Evolutionary conservation across 208 protist genomes (phyloP).

Genomic region (Angomonas ambiguus): DNA sequence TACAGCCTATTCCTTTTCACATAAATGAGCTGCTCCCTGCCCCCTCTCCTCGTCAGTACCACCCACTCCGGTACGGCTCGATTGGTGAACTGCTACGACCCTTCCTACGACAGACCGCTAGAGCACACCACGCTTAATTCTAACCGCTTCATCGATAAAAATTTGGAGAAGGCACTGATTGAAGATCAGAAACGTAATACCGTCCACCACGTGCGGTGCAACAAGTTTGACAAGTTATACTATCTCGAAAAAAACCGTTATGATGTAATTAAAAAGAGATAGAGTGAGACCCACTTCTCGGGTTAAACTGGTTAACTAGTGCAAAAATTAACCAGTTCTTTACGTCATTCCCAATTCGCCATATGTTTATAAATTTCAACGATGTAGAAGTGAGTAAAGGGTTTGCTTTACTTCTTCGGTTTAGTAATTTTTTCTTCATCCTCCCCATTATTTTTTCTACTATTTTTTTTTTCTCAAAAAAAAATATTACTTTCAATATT

Average conservation of each 20-base stretch:
- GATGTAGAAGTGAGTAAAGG: background rate
- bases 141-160: conserved; percentile 35
- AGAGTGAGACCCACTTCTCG: too few relatives aligned
- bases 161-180: conserved; percentile 37
- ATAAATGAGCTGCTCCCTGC: background rate
- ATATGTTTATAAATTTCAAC: background rate
- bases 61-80: conserved; percentile 35
- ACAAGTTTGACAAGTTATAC: conserved; percentile 36
- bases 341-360: background rate
- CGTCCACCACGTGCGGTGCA: conserved; percentile 37
- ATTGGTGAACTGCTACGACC: conserved; percentile 52
- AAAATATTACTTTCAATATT: background rate
- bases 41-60: background rate
- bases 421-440: conserved; percentile 9
- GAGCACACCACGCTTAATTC: conserved; percentile 24
- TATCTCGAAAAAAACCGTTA: conserved; percentile 17
- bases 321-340: too few relatives aligned
- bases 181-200: conserved; percentile 50
- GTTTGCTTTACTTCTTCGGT: background rate
- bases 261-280: conserved; percentile 15
- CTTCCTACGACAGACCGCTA: conserved; percentile 38
- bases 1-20: background rate
- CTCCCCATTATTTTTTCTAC: background rate
- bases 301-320: too few relatives aligned
- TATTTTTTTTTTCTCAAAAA: conserved; percentile 9